Evolutionary conservation across 768 basidiomycete species (phyloP).

Genomic region (Rubroboletus pulcherrimus): DNA sequence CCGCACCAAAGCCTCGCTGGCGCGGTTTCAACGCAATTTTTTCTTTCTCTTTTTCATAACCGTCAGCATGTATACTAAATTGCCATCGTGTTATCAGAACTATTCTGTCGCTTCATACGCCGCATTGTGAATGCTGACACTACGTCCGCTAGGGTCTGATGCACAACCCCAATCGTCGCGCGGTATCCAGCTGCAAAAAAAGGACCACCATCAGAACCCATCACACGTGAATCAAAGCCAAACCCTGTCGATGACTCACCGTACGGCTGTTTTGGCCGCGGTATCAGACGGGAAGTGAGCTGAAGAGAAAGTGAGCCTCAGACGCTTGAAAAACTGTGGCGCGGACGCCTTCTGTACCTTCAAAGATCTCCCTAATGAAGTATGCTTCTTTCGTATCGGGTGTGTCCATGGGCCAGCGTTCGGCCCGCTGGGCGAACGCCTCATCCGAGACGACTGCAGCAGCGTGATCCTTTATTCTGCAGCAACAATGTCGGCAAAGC

Average conservation of each 20-base stretch:
- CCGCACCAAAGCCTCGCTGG: constrained; percentile 15
- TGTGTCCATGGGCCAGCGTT: constrained; percentile 74
- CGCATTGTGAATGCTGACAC: constrained; percentile 92
- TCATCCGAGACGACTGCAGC: constrained; percentile 75
- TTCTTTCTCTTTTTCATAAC: neutral
- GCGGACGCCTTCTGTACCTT: constrained; percentile 43
- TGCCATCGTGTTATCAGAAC: constrained; percentile 13
- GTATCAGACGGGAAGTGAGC: constrained; percentile 81
- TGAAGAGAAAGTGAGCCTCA: constrained; percentile 26
- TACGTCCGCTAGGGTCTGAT: constrained; percentile 90
- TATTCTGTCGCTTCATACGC: constrained; percentile 54
- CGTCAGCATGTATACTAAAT: constrained; percentile 22
- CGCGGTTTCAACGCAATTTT: constrained; percentile 18
- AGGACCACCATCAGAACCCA: constrained; percentile 11
- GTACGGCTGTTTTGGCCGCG: constrained; percentile 87
- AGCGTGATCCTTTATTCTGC: constrained; percentile 88
- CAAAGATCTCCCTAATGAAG: constrained; percentile 87
- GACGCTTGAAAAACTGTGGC: neutral
- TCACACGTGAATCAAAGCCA: constrained; percentile 1
- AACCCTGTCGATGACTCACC: constrained; percentile 44
- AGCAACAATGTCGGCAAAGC: neutral
- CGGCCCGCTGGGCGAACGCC: constrained; percentile 61
- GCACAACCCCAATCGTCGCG: constrained; percentile 96
- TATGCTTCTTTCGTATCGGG: constrained; percentile 98
- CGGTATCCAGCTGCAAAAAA: constrained; percentile 73